Evolutionary conservation across 345 rosid genomes (phyloP).

Genomic region (Limnanthes douglasii): DNA sequence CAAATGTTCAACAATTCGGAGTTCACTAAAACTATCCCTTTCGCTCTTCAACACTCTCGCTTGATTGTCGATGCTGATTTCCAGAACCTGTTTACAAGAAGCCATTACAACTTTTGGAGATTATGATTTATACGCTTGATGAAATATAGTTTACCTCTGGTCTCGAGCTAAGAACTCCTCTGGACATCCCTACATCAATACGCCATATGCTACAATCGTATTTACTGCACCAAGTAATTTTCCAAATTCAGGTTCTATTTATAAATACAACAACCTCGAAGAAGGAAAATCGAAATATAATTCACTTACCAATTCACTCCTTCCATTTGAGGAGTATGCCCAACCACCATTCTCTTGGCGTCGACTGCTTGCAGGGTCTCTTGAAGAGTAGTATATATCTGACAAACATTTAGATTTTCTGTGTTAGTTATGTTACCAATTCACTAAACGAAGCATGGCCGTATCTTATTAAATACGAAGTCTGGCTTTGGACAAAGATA

Average conservation of each 20-base stretch:
- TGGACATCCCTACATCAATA: conserved; percentile 93
- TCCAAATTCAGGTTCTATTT: not conserved
- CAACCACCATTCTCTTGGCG: conserved; percentile 90
- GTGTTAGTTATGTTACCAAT: conserved; percentile 2
- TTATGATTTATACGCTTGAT: not conserved
- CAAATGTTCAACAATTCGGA: conserved; percentile 36
- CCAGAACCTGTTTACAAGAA: conserved; percentile 47
- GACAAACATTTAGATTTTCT: conserved; percentile 7
- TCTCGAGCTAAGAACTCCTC: conserved; percentile 78
- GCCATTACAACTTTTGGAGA: not conserved
- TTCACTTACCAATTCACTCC: conserved; percentile 69
- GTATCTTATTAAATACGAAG: too few relatives aligned
- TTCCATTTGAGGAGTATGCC: conserved; percentile 80
- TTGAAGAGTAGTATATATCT: conserved; percentile 43
- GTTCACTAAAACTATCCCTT: conserved; percentile 25
- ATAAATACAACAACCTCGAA: not conserved
- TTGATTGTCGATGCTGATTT: conserved; percentile 44
- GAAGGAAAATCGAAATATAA: not conserved
- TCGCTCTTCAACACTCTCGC: conserved; percentile 59
- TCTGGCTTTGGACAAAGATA: too few relatives aligned
- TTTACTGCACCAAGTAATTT: conserved; percentile 61
- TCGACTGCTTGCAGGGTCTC: conserved; percentile 55
- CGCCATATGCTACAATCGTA: conserved; percentile 81
- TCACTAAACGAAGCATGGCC: too few relatives aligned
- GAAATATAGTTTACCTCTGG: conserved; percentile 60